phyloP scores from a whole-genome alignment of 257 asterid species.

The Rhazya stricta region DNA sequence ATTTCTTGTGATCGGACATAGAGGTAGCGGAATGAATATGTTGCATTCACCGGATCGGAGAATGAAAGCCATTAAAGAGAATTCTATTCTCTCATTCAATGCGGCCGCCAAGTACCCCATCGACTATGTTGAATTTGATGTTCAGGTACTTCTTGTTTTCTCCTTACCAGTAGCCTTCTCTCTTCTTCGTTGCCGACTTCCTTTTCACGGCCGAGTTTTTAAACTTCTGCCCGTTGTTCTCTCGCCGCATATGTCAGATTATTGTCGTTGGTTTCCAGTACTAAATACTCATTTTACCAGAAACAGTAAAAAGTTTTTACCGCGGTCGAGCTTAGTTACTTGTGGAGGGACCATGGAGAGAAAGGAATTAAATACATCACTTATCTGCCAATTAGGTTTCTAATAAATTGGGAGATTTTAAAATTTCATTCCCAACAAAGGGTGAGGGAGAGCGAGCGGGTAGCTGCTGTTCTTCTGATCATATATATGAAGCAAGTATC shows the following conservation, averaged over 20 bases:
- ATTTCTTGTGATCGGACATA: slow-evolving; percentile 82
- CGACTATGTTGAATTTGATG: slow-evolving; percentile 92
- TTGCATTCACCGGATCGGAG: slow-evolving; percentile 80
- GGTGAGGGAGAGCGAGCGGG: too few species aligned
- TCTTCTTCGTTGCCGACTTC: background rate
- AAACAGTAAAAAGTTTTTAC: too few species aligned
- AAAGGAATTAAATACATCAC: too few species aligned
- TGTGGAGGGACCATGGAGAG: too few species aligned
- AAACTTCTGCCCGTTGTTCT: background rate
- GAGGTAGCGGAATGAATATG: slow-evolving; percentile 92
- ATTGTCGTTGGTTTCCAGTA: background rate
- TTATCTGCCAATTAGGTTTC: too few species aligned
- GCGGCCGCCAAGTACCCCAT: slow-evolving; percentile 60
- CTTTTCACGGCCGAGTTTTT: background rate
- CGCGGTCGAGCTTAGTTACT: too few species aligned
- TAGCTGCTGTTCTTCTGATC: too few species aligned
- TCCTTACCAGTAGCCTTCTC: background rate
- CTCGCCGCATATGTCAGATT: background rate
- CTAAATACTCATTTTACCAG: too few species aligned
- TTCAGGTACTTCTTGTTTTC: slow-evolving; percentile 54
- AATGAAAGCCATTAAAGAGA: slow-evolving; percentile 74
- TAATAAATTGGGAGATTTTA: too few species aligned
- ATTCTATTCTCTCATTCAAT: slow-evolving; percentile 77
- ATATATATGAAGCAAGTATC: background rate
- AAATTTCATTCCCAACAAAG: too few species aligned